Evolutionary conservation across 257 asterid genomes (phyloP).

Genomic region (Solanum dulcamara): DNA sequence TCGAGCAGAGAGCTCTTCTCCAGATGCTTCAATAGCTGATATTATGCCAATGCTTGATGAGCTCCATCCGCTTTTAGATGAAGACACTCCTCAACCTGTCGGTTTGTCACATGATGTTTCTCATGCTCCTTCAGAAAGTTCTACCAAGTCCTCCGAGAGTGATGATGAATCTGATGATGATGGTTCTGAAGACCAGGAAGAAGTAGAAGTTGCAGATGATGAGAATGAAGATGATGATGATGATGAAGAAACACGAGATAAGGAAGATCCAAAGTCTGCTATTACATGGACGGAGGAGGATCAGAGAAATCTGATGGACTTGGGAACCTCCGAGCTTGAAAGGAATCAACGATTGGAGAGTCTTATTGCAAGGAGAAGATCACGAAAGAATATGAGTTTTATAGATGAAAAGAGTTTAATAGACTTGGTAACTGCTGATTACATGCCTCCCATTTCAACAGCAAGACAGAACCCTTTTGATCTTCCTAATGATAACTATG

Average conservation of each 20-base stretch:
- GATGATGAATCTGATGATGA: constrained; percentile 50
- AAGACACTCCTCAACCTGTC: constrained; percentile 34
- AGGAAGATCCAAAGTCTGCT: constrained; percentile 26
- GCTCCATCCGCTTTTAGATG: constrained; percentile 74
- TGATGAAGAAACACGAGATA: constrained; percentile 51
- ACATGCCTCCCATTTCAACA: constrained; percentile 57
- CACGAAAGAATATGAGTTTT: constrained; percentile 33
- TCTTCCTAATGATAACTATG: constrained; percentile 37
- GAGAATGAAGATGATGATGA: constrained; percentile 16
- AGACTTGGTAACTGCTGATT: constrained; percentile 54
- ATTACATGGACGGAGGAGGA: constrained; percentile 91
- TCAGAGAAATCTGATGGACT: constrained; percentile 81
- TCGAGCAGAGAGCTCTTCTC: constrained; percentile 78
- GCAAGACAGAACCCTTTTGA: constrained; percentile 68
- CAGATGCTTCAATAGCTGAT: constrained; percentile 84
- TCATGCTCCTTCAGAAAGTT: constrained; percentile 29
- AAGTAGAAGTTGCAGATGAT: constrained; percentile 40
- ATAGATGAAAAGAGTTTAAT: constrained; percentile 52
- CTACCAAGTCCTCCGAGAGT: constrained; percentile 16
- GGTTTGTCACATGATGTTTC: constrained; percentile 32
- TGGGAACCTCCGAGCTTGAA: constrained; percentile 82
- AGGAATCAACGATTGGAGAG: constrained; percentile 80
- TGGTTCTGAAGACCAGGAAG: constrained; percentile 38
- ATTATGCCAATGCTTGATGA: constrained; percentile 88
- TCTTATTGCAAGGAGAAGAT: constrained; percentile 68